A percentile compares a stretch with the other conserved stretches of the same genome.
Conservation (phyloP, 2,329 filamentous ascomycete species). For the Nemania bipapillata region DNA sequence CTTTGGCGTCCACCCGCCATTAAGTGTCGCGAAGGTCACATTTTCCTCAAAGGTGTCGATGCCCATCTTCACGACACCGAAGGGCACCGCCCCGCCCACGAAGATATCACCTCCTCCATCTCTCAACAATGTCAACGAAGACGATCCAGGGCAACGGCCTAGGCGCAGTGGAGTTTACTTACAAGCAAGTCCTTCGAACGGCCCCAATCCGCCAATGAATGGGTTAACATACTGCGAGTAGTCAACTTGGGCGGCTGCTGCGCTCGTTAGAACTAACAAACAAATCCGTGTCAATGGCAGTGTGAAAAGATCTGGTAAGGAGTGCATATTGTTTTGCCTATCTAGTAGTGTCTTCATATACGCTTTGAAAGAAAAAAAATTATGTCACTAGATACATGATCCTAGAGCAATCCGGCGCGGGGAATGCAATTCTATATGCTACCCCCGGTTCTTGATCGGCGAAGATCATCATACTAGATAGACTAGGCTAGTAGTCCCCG, state of each 20-base stretch:
- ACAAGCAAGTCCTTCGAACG: conserved; percentile 30
- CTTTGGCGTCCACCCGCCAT: conserved; percentile 54
- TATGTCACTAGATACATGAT: not conserved
- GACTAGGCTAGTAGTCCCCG: not conserved
- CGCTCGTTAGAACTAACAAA: not conserved
- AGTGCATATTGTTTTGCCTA: not conserved
- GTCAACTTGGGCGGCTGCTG: conserved; percentile 22
- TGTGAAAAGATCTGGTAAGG: not conserved
- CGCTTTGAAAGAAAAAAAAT: not conserved
- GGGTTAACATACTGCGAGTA: conserved; percentile 59
- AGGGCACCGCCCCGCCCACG: conserved; percentile 57
- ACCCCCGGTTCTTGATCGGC: not conserved
- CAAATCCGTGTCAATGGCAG: not conserved
- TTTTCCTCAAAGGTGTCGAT: conserved; percentile 51
- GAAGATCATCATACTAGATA: not conserved
- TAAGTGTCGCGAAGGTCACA: conserved; percentile 40
- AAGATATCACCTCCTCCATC: conserved; percentile 59
- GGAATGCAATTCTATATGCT: not conserved
- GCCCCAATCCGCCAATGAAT: conserved; percentile 56
- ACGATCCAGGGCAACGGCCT: not conserved
- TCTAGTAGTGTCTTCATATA: not conserved
- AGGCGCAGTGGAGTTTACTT: not conserved
- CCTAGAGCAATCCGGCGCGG: not conserved
- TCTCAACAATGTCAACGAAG: conserved; percentile 28
- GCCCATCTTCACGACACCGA: conserved; percentile 59